Conservation (phyloP, 2,329 filamentous ascomycete species). For the Pseudogymnoascus verrucosus region DNA sequence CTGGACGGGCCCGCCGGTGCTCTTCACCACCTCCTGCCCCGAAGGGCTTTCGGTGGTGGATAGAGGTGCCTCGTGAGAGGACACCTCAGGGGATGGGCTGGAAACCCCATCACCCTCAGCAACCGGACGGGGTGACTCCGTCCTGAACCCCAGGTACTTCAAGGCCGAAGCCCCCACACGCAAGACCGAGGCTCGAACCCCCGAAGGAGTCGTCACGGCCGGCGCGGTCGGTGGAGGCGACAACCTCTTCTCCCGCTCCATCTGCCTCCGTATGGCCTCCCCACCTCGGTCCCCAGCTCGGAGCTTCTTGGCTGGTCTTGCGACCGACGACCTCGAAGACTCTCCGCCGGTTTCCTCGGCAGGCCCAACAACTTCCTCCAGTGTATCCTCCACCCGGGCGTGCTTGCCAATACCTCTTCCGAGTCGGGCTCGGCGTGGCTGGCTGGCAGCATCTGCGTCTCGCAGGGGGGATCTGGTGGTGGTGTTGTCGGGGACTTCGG, state of each 20-base stretch:
- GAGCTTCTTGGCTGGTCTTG: slow-evolving; percentile 5
- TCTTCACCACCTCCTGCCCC: not conserved
- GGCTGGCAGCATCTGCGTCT: slow-evolving; percentile 2
- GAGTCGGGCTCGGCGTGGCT: not conserved
- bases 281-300: slow-evolving; percentile 7
- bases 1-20: not conserved
- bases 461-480: not conserved
- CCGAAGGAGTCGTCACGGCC: not conserved
- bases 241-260: not conserved
- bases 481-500: not conserved
- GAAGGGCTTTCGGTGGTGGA: not conserved
- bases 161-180: not conserved
- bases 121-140: not conserved
- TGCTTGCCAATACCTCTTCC: not conserved
- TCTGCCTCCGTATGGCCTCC: not conserved
- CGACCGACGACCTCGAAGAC: not conserved
- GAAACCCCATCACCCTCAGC: not conserved
- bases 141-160: slow-evolving; percentile 3
- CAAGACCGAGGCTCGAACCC: not conserved
- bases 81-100: not conserved
- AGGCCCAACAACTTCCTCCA: not conserved
- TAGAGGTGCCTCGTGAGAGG: not conserved
- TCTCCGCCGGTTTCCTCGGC: not conserved
- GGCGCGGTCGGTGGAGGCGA: not conserved
- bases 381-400: not conserved